Evolutionary conservation across 2,329 filamentous ascomycete species (phyloP).

Genomic region (Fusarium chuoi): DNA sequence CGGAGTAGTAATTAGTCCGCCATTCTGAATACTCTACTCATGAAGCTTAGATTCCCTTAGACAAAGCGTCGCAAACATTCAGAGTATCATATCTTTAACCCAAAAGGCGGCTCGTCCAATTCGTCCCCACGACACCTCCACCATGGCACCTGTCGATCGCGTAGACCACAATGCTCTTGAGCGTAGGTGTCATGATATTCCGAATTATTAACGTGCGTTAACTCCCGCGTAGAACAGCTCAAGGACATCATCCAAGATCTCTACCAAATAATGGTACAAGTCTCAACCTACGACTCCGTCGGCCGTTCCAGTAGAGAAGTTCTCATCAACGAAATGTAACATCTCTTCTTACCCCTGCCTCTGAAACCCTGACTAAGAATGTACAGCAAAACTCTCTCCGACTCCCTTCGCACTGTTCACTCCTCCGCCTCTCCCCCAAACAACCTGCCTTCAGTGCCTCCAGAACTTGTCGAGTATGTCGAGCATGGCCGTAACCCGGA

Average conservation of each 20-base stretch:
- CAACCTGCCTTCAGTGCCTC: conserved; percentile 64
- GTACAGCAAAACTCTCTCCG: conserved; percentile 53
- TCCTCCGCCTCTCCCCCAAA: conserved; percentile 53
- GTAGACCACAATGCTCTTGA: conserved; percentile 53
- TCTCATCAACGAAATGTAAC: conserved; percentile 63
- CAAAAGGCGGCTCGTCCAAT: background rate
- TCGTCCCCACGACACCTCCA: background rate
- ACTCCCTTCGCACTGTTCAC: conserved; percentile 53
- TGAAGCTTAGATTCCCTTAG: background rate
- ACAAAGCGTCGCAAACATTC: background rate
- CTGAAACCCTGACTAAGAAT: background rate
- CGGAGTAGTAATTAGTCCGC: conserved; percentile 30
- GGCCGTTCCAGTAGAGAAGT: conserved; percentile 64
- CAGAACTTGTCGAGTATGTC: conserved; percentile 74
- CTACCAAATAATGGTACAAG: conserved; percentile 72
- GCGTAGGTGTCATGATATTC: conserved; percentile 45
- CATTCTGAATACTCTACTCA: background rate
- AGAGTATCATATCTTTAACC: conserved; percentile 8
- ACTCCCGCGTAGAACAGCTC: conserved; percentile 59
- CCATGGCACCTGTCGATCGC: conserved; percentile 56
- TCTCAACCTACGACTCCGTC: conserved; percentile 68
- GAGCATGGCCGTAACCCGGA: conserved; percentile 78
- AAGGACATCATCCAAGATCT: conserved; percentile 72
- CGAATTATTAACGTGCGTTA: background rate
- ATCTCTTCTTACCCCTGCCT: background rate